A percentile compares a stretch with the other conserved stretches of the same genome.
Conservation (phyloP, 768 basidiomycete species). For the Phaffia tasmanica region DNA sequence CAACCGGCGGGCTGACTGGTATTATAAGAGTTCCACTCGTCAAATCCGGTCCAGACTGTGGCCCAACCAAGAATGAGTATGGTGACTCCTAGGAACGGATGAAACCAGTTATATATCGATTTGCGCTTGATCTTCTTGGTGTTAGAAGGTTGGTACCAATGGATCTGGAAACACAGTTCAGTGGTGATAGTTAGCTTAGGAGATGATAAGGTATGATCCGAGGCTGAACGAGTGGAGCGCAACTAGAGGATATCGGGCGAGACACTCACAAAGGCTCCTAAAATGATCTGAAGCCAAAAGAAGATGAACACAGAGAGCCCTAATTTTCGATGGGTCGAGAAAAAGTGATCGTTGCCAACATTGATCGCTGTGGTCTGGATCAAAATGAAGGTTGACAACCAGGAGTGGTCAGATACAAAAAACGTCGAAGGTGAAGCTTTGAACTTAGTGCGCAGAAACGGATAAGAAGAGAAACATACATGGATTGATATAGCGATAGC, state of each 20-base stretch:
- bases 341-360: conserved; percentile 10
- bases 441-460: not conserved
- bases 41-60: conserved; percentile 17
- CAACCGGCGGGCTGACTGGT: not conserved
- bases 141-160: not conserved
- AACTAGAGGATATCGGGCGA: not conserved
- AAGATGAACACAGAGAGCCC: conserved; percentile 13
- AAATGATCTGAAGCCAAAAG: conserved; percentile 11
- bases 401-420: not conserved
- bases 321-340: conserved; percentile 6
- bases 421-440: too few species aligned
- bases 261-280: conserved; percentile 10
- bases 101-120: conserved; percentile 10
- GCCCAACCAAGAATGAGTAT: conserved; percentile 10
- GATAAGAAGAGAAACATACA: conserved; percentile 10
- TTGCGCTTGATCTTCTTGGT: not conserved
- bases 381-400: conserved; percentile 8
- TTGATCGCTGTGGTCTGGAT: not conserved
- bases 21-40: not conserved
- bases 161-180: conserved; percentile 1
- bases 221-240: not conserved
- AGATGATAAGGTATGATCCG: not conserved
- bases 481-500: conserved; percentile 11
- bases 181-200: not conserved
- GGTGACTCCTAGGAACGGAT: conserved; percentile 4